These are phyloP conservation scores for Fraxinus baroniana DNA, from an alignment of 305 asterid species.

Conservation along the genomic window DNA sequence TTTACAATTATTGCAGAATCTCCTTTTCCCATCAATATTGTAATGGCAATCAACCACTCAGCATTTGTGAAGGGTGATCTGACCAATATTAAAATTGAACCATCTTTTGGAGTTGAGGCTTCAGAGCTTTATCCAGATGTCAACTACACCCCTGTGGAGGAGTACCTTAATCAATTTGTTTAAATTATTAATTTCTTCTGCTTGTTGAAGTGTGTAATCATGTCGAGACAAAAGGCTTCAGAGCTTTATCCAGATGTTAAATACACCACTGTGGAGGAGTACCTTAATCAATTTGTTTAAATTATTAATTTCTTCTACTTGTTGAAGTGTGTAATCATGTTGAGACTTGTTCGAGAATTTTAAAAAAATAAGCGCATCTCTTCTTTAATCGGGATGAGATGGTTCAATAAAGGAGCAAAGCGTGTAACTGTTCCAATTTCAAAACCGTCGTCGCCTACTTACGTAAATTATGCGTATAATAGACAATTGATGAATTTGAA, in stretches of 20 bases:
- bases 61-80: conserved; percentile 62
- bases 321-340: neutral
- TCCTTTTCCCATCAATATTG: conserved; percentile 50
- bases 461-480: neutral
- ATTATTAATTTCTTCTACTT: neutral
- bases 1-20: conserved; percentile 39
- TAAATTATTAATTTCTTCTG: neutral
- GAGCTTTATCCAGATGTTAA: conserved; percentile 75
- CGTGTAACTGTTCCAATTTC: neutral
- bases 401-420: neutral
- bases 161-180: conserved; percentile 45
- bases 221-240: conserved; percentile 54
- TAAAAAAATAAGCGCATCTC: neutral
- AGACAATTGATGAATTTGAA: too few species aligned
- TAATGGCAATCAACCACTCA: conserved; percentile 50
- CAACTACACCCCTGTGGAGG: conserved; percentile 65
- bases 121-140: conserved; percentile 77
- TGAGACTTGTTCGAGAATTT: neutral
- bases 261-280: conserved; percentile 67
- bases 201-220: neutral
- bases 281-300: conserved; percentile 38
- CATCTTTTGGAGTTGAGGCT: conserved; percentile 69
- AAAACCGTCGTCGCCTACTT: neutral
- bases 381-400: neutral
- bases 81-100: conserved; percentile 57